Conservation (phyloP, 1,284 basidiomycete genomes). For the Bjerkandera adusta region DNA sequence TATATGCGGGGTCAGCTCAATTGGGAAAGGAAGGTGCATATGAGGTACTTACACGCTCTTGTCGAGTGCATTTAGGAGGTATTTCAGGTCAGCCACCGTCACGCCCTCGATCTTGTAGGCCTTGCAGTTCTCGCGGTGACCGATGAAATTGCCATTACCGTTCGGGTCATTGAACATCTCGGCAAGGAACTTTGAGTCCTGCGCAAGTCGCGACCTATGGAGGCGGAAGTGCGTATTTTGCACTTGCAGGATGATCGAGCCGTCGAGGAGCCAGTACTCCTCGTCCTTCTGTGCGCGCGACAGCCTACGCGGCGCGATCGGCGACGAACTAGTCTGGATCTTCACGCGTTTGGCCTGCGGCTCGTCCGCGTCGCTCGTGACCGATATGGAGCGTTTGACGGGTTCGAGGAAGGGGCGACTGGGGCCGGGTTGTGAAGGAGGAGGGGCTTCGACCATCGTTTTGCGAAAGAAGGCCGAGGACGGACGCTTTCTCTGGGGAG, state of each 20-base stretch:
- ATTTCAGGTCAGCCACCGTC: slow-evolving; percentile 32
- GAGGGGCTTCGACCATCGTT: too few species aligned
- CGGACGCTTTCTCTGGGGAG: not conserved
- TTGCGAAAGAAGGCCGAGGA: not conserved
- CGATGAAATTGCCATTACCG: slow-evolving; percentile 16
- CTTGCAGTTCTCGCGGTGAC: slow-evolving; percentile 19
- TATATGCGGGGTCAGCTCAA: slow-evolving; percentile 9
- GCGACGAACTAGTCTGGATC: not conserved
- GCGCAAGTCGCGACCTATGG: slow-evolving; percentile 34
- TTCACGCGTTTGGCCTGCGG: slow-evolving; percentile 7
- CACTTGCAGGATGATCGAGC: slow-evolving; percentile 34
- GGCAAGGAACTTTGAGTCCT: slow-evolving; percentile 34
- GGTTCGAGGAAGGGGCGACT: too few species aligned
- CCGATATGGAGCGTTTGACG: too few species aligned
- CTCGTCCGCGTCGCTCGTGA: not conserved
- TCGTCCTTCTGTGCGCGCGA: slow-evolving; percentile 14
- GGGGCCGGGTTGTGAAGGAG: too few species aligned
- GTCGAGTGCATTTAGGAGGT: slow-evolving; percentile 33
- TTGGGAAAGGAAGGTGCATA: not conserved
- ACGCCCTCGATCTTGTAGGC: slow-evolving; percentile 26
- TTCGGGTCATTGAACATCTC: slow-evolving; percentile 25
- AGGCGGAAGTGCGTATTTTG: slow-evolving; percentile 32
- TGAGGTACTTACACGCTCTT: slow-evolving; percentile 32
- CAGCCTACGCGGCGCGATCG: not conserved
- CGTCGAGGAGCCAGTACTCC: slow-evolving; percentile 37